Evolutionary conservation across 2,329 filamentous ascomycete genomes (phyloP).

Genomic region (Monosporascus sp.): DNA sequence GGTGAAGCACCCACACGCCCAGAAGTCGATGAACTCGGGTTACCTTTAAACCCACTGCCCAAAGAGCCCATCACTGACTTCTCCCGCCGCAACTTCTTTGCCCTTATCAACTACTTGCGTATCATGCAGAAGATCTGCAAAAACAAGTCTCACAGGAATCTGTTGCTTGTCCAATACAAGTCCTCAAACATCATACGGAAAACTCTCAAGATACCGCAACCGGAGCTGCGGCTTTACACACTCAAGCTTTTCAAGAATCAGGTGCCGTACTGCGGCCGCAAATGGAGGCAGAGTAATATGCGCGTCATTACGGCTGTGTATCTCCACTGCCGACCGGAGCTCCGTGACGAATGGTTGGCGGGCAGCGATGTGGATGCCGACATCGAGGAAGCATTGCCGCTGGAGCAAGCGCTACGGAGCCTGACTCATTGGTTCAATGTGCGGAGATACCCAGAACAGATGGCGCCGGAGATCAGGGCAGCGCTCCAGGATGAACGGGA

Average conservation of each 20-base stretch:
- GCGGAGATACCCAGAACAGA: constrained; percentile 72
- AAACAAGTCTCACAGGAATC: constrained; percentile 87
- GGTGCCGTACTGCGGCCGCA: constrained; percentile 94
- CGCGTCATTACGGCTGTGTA: constrained; percentile 97
- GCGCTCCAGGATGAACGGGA: constrained; percentile 69
- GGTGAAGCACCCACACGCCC: constrained; percentile 37
- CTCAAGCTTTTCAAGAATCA: constrained; percentile 98
- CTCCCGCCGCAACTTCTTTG: constrained; percentile 92
- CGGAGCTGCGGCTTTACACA: constrained; percentile 82
- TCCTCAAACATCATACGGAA: constrained; percentile 88
- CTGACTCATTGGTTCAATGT: constrained; percentile 95
- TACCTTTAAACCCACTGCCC: constrained; percentile 66
- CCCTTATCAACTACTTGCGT: constrained; percentile 88
- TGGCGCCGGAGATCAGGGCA: constrained; percentile 54
- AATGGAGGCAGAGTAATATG: constrained; percentile 98
- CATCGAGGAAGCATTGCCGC: constrained; percentile 84
- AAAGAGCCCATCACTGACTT: constrained; percentile 78
- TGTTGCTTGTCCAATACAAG: constrained; percentile 93
- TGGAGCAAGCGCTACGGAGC: constrained; percentile 84
- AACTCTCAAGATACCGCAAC: constrained; percentile 84
- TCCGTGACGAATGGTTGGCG: constrained; percentile 91
- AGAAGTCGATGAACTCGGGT: constrained; percentile 82
- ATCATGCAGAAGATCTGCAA: constrained; percentile 98
- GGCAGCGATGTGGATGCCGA: constrained; percentile 89
- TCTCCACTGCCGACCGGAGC: constrained; percentile 84